Percentiles rank a stretch among this genome's conserved stretches.
Evolutionary conservation across 2,329 filamentous ascomycete species (phyloP).

Genomic region (Cordyceps tenuipes): DNA sequence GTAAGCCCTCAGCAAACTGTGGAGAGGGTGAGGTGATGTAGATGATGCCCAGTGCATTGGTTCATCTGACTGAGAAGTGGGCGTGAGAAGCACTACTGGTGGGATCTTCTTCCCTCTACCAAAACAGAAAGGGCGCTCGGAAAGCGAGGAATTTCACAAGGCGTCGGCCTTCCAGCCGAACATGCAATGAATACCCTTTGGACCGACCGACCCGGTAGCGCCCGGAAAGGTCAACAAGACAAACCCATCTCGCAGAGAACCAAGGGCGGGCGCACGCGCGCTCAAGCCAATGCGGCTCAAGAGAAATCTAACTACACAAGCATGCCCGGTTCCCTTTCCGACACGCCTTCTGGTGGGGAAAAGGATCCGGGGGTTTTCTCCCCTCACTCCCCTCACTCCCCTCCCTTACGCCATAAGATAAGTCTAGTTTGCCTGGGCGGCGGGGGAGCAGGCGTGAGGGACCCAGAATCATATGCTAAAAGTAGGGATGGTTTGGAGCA

Average conservation of each 20-base stretch:
- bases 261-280: background rate
- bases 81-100: background rate
- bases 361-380: background rate
- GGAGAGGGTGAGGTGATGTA: conserved; percentile 12
- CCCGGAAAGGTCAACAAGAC: background rate
- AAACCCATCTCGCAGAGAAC: background rate
- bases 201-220: conserved; percentile 5
- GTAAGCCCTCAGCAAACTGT: conserved; percentile 12
- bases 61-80: background rate
- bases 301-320: background rate
- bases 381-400: background rate
- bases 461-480: conserved; percentile 15
- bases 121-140: background rate
- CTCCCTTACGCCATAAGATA: conserved; percentile 6
- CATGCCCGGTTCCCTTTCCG: background rate
- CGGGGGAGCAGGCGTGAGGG: background rate
- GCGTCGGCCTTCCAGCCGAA: background rate
- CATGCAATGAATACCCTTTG: background rate
- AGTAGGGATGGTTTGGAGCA: background rate
- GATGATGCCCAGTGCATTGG: conserved; percentile 10
- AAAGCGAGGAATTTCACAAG: background rate
- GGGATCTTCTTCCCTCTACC: background rate
- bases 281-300: conserved; percentile 9
- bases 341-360: background rate
- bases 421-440: background rate